Conservation (phyloP, 106 monocot species). For the Acorus gramineus region DNA sequence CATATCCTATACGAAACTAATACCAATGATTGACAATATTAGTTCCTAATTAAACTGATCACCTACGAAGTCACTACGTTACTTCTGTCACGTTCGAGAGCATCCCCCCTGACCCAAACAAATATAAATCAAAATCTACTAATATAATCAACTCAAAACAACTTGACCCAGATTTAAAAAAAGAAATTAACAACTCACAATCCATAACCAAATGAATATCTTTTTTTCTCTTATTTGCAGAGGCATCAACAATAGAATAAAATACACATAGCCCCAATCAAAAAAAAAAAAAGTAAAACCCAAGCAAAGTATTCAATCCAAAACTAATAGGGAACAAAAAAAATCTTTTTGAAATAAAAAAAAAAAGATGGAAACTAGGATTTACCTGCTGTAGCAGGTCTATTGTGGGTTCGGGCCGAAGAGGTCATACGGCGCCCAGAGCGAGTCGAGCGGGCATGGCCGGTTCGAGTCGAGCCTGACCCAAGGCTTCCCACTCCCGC, state of each 20-base stretch:
- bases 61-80: too few relatives aligned
- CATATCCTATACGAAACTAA: too few relatives aligned
- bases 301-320: background rate
- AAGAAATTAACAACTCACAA: too few relatives aligned
- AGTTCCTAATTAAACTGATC: too few relatives aligned
- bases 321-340: conserved; percentile 1
- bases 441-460: conserved; percentile 78
- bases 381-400: background rate
- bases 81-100: too few relatives aligned
- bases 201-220: background rate
- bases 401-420: conserved; percentile 27
- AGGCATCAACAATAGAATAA: conserved; percentile 3
- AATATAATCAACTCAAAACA: too few relatives aligned
- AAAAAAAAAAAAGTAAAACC: background rate
- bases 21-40: too few relatives aligned
- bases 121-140: too few relatives aligned
- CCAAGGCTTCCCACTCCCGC: conserved; percentile 96
- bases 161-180: too few relatives aligned
- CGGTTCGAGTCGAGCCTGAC: conserved; percentile 56
- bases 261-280: conserved; percentile 6
- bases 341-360: background rate
- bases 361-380: background rate
- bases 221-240: conserved; percentile 6
- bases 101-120: too few relatives aligned
- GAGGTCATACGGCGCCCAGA: conserved; percentile 88